Evolutionary conservation across 2,329 filamentous ascomycete species (phyloP), one percentile per base, ranked within the genome.

Genomic region (Thermoascus crustaceus): DNA sequence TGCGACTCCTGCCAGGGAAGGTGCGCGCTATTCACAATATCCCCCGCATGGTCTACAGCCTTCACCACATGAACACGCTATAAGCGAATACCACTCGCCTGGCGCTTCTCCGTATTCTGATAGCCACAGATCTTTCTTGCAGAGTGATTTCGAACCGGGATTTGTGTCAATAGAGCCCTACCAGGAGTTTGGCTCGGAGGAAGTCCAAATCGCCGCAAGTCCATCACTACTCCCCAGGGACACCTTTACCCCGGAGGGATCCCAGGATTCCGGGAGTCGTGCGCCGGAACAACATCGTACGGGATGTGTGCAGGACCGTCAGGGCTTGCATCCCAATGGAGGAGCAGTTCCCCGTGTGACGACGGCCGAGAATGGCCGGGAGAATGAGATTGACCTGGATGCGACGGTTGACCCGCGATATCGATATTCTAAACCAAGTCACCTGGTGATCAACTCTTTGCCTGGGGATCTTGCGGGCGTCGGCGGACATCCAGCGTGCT

Each of bases 391-490:
- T 29, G 44, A 49, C n/a, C 20, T 48, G 21, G 45, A 49, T 22
- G 18, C 37, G 13, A 40, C 30, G n/a, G 34, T 39, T n/a, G 41
- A 46, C 35, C 27, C 32, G 24, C 34, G 27, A 17, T 43, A 47
- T 35, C 37, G 32, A 18, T 32, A 38, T 30, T 22, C 38, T 10
- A 24, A 42, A 7, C 32, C 27, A 7, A 34, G 36, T 20, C 27
- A 49, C 22, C 30, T 33, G 3, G 23, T 29, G 10, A 10, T n/a
- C n/a, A n/a, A n/a, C n/a, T n/a, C 32, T 9, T 26, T 48, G 29
- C 35, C 49, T n/a, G 44, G 41, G 16, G 47, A 49, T 11, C 45
- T 54, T 30, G 43, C 39, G 14, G 51, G 48, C n/a, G 39, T 52
- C 32, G 46, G 45, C 8, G 38, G 42, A 7, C 46, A 54, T 37